Evolutionary conservation across 805 yeast genomes (phyloP), one percentile per base, ranked within the genome.

Genomic region (Candida boidinii): DNA sequence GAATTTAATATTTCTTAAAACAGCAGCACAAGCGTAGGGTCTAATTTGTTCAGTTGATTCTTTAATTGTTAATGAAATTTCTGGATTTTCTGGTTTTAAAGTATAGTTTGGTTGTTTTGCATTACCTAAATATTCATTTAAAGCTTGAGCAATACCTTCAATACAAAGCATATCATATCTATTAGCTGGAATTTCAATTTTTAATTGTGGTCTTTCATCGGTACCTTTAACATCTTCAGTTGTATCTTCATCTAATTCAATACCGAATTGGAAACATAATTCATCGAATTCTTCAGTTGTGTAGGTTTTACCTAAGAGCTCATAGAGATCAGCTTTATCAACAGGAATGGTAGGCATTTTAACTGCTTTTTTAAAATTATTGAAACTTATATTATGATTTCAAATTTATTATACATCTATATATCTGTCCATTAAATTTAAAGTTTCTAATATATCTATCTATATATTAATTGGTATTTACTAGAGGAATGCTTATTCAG

Each of bases 131-230:
- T 84, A 92, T 56, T 88, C 94, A 51, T 87, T 87, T 54, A 92
- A 67, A 1, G 97, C 90, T 54, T 86, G 94, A 1, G 96, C 87
- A 59, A 92, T 87, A 54, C 99, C 99, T 63, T 92, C 99, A 48
- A 87, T 82, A 68, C 98, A 94, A 44, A 92, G 76, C 88, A 92
- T 77, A 58, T 92, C 99, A 54, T 92, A 94, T 69, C 99, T 82
- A 65, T 92, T 92, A 41, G 99, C 99, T 37, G 96, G 96, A 43
- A 94, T 79, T 60, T 92, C 99, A 51, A 92, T 86, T 64, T 92
- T 92, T 50, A 85, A 71, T 61, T 90, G 94, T n/a, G 99, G 96
- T 58, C 95, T 79, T 60, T 85, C 95, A 43, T 76, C 83, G n/a
- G 68, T 66, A 56, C 70, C 74, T 39, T 56, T 60, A 44, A 81